Evolutionary conservation across 179 eudicot genomes (phyloP).

Genomic region (Actinidia polygama): DNA sequence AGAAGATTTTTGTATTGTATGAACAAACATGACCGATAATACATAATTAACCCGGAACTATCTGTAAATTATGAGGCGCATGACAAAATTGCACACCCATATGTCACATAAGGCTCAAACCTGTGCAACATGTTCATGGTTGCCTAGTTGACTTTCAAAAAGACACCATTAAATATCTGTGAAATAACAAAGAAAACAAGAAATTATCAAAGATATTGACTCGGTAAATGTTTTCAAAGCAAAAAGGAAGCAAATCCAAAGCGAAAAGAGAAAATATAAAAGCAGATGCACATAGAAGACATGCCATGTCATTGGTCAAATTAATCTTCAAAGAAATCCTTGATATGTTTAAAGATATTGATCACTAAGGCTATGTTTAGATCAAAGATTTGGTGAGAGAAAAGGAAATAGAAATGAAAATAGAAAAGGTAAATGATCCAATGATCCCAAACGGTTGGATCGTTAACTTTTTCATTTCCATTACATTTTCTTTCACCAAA

Average conservation of each 20-base stretch:
- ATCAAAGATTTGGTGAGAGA: no score
- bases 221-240: neutral
- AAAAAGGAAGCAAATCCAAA: neutral
- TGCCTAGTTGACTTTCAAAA: slow-evolving; percentile 52
- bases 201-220: no score
- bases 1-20: neutral
- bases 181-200: neutral
- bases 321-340: neutral
- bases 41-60: slow-evolving; percentile 43
- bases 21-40: neutral
- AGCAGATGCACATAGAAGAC: neutral
- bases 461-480: no score
- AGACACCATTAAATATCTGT: slow-evolving; percentile 67
- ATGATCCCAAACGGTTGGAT: no score
- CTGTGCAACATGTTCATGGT: slow-evolving; percentile 55
- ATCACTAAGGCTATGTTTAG: neutral
- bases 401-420: no score
- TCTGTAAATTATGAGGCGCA: slow-evolving; percentile 44
- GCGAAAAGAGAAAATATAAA: neutral
- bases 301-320: neutral
- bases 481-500: no score
- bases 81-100: slow-evolving; percentile 31
- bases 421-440: no score
- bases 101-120: slow-evolving; percentile 61
- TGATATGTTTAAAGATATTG: neutral